Evolutionary conservation across 2,329 filamentous ascomycete species (phyloP), one percentile per base, ranked within the genome.

Genomic region (Sarocladium oryzae): DNA sequence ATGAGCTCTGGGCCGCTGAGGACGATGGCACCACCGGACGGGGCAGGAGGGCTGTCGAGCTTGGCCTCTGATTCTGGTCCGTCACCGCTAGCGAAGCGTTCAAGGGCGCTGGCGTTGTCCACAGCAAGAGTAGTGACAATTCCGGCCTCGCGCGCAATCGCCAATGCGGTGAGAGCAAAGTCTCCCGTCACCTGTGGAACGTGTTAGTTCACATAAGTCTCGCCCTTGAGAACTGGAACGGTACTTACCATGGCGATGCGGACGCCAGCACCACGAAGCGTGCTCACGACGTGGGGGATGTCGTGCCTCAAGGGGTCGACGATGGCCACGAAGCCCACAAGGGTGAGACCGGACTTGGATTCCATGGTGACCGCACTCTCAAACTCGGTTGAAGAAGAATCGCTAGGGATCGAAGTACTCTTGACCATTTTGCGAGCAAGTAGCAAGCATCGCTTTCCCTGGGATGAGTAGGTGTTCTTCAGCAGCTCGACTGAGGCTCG

Each of bases 301-400:
- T 91, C 88, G 0, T 82, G 77, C 0, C 88, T 82, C 51, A 88
- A 82, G 1, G 88, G 88, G 57, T 92, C 88, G 49, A 89, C 87
- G 28, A 93, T 82, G 36, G 85, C 87, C 23, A 90, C 80, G 3
- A 95, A 69, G 13, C 89, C 89, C 23, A 86, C 79, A 55, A 92
- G 81, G 0, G 77, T 80, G 28, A 93, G 75, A 3, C 82, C 77
- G 2, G 75, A 70, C 45, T 67, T 72, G 32, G 78, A 75, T 38
- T 81, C 71, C 20, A 75, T 70, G 50, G 75, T 66, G n/a, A 84
- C 73, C 52, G 79, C 76, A 8, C 76, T 73, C 58, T 86, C 83
- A 51, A 61, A 62, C 16, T 60, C 69, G 2, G 69, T 64, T 2
- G 78, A 76, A 8, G 72, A 68, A 0, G 76, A 59, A 5, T 67